phyloP scores from a whole-genome alignment of 495 filamentous ascomycete species.

The Penicillium goetzii region DNA sequence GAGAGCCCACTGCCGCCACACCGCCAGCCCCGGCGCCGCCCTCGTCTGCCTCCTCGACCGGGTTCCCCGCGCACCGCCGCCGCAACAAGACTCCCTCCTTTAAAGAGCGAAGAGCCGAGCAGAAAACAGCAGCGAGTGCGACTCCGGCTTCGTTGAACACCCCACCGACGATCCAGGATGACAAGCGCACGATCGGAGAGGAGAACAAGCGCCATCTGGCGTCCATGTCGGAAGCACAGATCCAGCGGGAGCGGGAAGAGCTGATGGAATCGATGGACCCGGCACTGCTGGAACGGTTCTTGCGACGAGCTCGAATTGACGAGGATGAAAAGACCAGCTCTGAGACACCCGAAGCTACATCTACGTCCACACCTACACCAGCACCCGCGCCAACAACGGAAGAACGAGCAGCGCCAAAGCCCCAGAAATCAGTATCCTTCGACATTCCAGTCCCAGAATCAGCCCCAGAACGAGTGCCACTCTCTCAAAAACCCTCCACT shows the following conservation, averaged over 20 bases:
- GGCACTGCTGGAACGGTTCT: conserved; percentile 70
- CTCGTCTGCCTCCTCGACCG: conserved; percentile 54
- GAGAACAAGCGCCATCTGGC: conserved; percentile 78
- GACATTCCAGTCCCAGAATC: conserved; percentile 23
- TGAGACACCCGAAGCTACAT: background rate
- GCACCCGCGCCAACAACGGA: background rate
- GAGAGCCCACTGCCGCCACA: conserved; percentile 53
- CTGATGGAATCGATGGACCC: conserved; percentile 71
- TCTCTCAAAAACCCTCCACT: conserved; percentile 18
- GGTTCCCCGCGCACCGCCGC: conserved; percentile 86
- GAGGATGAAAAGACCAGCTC: conserved; percentile 43
- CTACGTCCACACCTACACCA: background rate
- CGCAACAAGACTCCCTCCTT: conserved; percentile 73
- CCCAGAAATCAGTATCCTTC: conserved; percentile 41
- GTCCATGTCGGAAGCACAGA: conserved; percentile 80
- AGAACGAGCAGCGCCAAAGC: conserved; percentile 12
- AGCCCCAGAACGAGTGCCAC: conserved; percentile 13
- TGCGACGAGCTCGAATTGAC: conserved; percentile 79
- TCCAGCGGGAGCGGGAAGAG: conserved; percentile 75
- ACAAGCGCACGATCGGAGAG: conserved; percentile 72
- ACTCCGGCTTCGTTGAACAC: background rate
- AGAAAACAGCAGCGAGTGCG: conserved; percentile 1
- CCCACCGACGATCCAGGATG: conserved; percentile 37
- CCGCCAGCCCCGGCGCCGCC: conserved; percentile 65
- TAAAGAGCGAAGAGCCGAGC: conserved; percentile 64